Conservation (phyloP, 305 asterid genomes). For the Caryopteris hybrid region DNA sequence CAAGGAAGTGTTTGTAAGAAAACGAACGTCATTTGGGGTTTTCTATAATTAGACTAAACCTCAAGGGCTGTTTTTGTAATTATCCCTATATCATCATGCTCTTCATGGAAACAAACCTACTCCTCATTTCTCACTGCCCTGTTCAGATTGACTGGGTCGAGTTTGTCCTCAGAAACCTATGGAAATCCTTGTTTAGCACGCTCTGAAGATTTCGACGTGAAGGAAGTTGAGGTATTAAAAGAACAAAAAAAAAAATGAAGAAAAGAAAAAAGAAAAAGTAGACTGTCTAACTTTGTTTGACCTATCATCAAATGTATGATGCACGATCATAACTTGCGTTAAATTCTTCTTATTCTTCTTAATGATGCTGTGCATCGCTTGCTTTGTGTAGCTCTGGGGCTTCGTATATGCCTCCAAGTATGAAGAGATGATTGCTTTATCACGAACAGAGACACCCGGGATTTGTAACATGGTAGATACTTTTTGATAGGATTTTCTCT, state of each 20-base stretch:
- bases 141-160: slow-evolving; percentile 70
- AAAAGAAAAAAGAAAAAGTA: background rate
- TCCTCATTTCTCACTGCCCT: background rate
- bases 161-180: slow-evolving; percentile 88
- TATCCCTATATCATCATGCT: too few relatives aligned
- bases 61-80: too few relatives aligned
- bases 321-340: background rate
- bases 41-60: background rate
- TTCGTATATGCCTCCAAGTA: slow-evolving; percentile 78
- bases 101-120: background rate
- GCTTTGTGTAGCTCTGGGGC: slow-evolving; percentile 74
- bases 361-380: background rate
- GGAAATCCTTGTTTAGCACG: slow-evolving; percentile 78
- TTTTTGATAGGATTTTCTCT: background rate
- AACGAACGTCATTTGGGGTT: background rate
- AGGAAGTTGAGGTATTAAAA: slow-evolving; percentile 78
- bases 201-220: slow-evolving; percentile 63
- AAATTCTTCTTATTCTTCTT: background rate
- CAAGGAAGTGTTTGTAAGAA: background rate
- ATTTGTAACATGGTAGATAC: slow-evolving; percentile 48
- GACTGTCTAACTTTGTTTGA: background rate
- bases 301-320: background rate
- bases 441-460: slow-evolving; percentile 67
- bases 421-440: slow-evolving; percentile 60
- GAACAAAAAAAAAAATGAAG: background rate